Conservation (phyloP, 2,329 filamentous ascomycete genomes). For the Arthrobotrys musiformis region DNA sequence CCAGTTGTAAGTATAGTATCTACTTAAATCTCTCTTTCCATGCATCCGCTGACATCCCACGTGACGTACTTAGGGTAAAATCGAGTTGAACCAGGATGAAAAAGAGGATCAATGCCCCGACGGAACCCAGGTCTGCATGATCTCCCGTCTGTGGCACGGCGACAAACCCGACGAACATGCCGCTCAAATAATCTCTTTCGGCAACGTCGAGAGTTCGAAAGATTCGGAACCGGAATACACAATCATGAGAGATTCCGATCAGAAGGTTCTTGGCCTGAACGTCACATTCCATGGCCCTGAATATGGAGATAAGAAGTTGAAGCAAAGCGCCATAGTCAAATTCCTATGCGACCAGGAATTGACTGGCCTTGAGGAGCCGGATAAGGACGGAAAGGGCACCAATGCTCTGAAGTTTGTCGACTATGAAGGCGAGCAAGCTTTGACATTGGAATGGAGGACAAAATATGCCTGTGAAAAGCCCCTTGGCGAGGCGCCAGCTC, state of each 20-base stretch:
- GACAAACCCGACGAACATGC: constrained; percentile 24
- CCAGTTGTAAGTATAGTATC: constrained; percentile 49
- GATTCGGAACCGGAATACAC: constrained; percentile 39
- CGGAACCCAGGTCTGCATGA: constrained; percentile 80
- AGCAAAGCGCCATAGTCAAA: constrained; percentile 82
- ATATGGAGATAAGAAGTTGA: constrained; percentile 67
- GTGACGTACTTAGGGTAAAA: constrained; percentile 61
- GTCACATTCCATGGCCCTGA: constrained; percentile 69
- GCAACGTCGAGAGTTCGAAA: constrained; percentile 15
- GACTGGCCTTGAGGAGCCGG: constrained; percentile 68
- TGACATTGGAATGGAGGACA: constrained; percentile 85
- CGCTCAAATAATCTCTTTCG: constrained; percentile 13
- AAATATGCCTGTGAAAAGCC: constrained; percentile 81
- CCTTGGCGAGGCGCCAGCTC: constrained; percentile 62
- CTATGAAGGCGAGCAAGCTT: constrained; percentile 73
- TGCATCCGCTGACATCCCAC: not conserved
- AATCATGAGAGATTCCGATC: constrained; percentile 69
- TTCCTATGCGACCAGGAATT: constrained; percentile 86
- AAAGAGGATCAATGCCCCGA: constrained; percentile 73
- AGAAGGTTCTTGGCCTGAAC: constrained; percentile 67
- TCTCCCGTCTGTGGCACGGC: constrained; percentile 67
- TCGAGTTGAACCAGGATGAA: constrained; percentile 72
- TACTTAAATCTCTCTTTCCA: not conserved
- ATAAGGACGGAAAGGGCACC: constrained; percentile 59
- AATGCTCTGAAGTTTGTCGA: constrained; percentile 76